These are phyloP conservation scores for Trichophyton schoenleinii DNA, from an alignment of 2,329 filamentous ascomycete genomes.

Conservation along the genomic window DNA sequence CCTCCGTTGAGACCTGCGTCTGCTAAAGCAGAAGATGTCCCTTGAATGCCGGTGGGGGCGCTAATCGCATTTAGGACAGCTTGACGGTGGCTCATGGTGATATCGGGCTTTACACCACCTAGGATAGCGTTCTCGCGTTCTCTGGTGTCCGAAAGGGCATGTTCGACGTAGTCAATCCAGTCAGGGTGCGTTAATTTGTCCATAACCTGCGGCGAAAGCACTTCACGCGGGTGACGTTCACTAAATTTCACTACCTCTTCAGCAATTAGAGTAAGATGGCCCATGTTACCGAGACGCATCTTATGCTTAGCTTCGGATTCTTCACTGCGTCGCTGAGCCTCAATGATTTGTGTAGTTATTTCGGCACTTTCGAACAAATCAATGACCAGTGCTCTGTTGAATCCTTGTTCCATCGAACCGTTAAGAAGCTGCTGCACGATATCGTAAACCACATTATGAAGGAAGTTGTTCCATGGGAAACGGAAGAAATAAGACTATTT, in stretches of 20 bases:
- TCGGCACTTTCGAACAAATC: slow-evolving; percentile 86
- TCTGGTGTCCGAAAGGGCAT: slow-evolving; percentile 79
- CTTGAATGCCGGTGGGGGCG: slow-evolving; percentile 44
- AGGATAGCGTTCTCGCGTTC: slow-evolving; percentile 98
- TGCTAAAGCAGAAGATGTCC: slow-evolving; percentile 54
- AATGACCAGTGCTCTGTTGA: slow-evolving; percentile 77
- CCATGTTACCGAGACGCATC: slow-evolving; percentile 96
- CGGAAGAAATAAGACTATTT: slow-evolving; percentile 86
- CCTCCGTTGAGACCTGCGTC: slow-evolving; percentile 69
- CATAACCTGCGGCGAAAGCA: slow-evolving; percentile 69
- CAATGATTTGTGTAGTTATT: slow-evolving; percentile 81
- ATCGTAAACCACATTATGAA: slow-evolving; percentile 98
- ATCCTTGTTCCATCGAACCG: slow-evolving; percentile 90
- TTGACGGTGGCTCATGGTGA: slow-evolving; percentile 66
- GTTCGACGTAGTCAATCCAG: slow-evolving; percentile 92
- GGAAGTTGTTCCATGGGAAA: slow-evolving; percentile 98
- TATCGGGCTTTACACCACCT: slow-evolving; percentile 83
- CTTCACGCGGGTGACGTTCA: slow-evolving; percentile 78
- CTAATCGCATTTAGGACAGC: slow-evolving; percentile 51
- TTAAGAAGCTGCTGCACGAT: slow-evolving; percentile 99
- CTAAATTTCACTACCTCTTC: slow-evolving; percentile 99
- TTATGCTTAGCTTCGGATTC: slow-evolving; percentile 69
- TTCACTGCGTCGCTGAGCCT: slow-evolving; percentile 77
- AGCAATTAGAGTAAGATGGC: slow-evolving; percentile 88
- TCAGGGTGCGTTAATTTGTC: slow-evolving; percentile 79